Evolutionary conservation across 441 rosid genomes (phyloP).

Genomic region (Bocquillonia castaneifolia): DNA sequence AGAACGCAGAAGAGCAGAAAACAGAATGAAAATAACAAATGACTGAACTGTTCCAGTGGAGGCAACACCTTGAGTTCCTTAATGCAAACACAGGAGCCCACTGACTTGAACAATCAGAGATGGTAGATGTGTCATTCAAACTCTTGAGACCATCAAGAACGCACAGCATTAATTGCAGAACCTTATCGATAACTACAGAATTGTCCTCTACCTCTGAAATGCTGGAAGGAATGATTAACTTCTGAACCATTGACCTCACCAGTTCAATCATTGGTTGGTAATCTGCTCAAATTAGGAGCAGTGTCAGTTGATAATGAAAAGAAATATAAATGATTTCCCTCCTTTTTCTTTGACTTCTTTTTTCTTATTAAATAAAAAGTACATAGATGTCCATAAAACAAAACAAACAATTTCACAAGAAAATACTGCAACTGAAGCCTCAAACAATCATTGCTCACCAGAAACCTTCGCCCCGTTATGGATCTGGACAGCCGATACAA

Average conservation of each 20-base stretch:
- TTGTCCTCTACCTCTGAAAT: constrained; percentile 33
- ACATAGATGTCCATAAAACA: constrained; percentile 1
- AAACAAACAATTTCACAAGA: constrained; percentile 11
- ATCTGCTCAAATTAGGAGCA: constrained; percentile 45
- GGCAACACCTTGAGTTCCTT: constrained; percentile 56
- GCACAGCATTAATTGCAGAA: constrained; percentile 60
- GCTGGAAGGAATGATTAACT: constrained; percentile 37
- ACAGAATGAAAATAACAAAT: constrained; percentile 6
- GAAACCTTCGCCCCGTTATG: constrained; percentile 40
- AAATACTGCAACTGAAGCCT: constrained; percentile 18
- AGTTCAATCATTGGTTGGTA: constrained; percentile 48
- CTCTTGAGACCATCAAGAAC: constrained; percentile 47
- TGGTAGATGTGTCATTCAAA: constrained; percentile 36
- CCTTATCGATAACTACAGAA: constrained; percentile 52
- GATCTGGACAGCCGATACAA: constrained; percentile 47
- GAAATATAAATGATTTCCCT: not conserved
- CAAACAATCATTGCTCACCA: constrained; percentile 46
- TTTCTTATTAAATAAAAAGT: not conserved
- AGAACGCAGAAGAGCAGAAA: constrained; percentile 15
- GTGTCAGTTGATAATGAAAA: constrained; percentile 10
- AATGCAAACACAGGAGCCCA: constrained; percentile 77
- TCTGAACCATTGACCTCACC: constrained; percentile 41
- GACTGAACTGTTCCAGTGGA: constrained; percentile 14
- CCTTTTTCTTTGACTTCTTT: too few species aligned
- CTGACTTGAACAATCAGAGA: constrained; percentile 39